Percentiles rank a stretch among this genome's conserved stretches.
Conservation (phyloP, 1,284 basidiomycete genomes). For the Trichosporon sp. region DNA sequence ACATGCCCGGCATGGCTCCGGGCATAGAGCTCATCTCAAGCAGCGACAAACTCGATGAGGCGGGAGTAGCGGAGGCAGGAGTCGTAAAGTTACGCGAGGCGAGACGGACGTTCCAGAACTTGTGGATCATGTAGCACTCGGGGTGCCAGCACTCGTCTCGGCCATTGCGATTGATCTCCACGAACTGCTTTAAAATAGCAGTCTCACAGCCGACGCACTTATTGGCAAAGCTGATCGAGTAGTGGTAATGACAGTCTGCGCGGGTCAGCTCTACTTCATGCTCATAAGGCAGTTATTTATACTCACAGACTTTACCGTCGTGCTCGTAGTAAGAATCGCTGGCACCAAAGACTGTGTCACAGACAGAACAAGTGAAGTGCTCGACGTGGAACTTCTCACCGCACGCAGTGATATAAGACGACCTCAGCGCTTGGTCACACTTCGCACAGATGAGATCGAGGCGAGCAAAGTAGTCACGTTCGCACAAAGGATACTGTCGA, state of each 20-base stretch:
- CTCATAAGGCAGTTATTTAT: background rate
- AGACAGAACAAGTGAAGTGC: slow-evolving; percentile 98
- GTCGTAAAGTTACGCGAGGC: slow-evolving; percentile 60
- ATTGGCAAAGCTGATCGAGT: slow-evolving; percentile 95
- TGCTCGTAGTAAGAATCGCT: slow-evolving; percentile 99
- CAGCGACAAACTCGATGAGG: slow-evolving; percentile 48
- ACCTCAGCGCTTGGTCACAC: slow-evolving; percentile 87
- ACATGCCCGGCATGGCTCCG: slow-evolving; percentile 31
- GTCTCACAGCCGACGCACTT: slow-evolving; percentile 97
- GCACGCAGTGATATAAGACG: slow-evolving; percentile 98
- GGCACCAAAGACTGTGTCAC: slow-evolving; percentile 91
- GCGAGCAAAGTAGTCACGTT: slow-evolving; percentile 94
- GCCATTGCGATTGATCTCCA: slow-evolving; percentile 98
- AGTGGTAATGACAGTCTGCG: slow-evolving; percentile 85
- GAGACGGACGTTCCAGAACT: slow-evolving; percentile 99
- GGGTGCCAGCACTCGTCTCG: slow-evolving; percentile 99
- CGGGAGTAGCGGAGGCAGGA: slow-evolving; percentile 53
- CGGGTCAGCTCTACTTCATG: background rate
- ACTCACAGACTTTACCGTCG: slow-evolving; percentile 75
- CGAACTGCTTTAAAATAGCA: slow-evolving; percentile 99
- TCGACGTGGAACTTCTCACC: slow-evolving; percentile 99
- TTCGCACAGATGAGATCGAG: slow-evolving; percentile 95
- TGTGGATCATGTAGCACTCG: slow-evolving; percentile 99
- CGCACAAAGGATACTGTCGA: slow-evolving; percentile 86
- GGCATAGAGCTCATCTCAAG: slow-evolving; percentile 40